Evolutionary conservation across 208 protist genomes (phyloP).

Genomic region (Borovskyia barvae): DNA sequence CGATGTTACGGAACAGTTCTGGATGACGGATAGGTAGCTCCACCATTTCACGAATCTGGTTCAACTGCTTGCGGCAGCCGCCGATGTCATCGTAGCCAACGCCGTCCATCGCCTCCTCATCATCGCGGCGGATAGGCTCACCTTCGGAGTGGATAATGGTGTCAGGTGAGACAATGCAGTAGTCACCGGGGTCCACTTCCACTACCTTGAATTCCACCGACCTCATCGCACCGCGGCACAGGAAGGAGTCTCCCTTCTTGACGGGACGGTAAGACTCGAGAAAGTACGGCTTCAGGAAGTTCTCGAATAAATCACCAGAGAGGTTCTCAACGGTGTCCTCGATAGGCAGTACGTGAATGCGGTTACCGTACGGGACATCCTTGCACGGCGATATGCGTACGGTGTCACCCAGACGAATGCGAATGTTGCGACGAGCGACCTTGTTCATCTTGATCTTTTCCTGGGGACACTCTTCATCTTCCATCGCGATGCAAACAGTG

Average conservation of each 20-base stretch:
- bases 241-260: constrained; percentile 98
- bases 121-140: constrained; percentile 99
- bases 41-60: constrained; percentile 99
- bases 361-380: constrained; percentile 98
- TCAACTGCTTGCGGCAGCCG: constrained; percentile 98
- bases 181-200: constrained; percentile 97
- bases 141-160: constrained; percentile 99
- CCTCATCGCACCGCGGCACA: constrained; percentile 96
- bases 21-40: constrained; percentile 99
- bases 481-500: constrained; percentile 97
- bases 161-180: constrained; percentile 98
- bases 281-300: constrained; percentile 99
- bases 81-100: constrained; percentile 99
- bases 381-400: constrained; percentile 95
- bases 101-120: constrained; percentile 97
- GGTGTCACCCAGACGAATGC: constrained; percentile 97
- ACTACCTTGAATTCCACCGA: constrained; percentile 99
- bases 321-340: constrained; percentile 99
- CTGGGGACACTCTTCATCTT: constrained; percentile 92
- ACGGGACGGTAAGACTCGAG: constrained; percentile 99
- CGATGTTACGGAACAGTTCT: constrained; percentile 98
- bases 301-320: constrained; percentile 99
- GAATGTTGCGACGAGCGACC: constrained; percentile 98
- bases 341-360: constrained; percentile 99
- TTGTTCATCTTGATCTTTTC: constrained; percentile 99